Evolutionary conservation across 1,284 basidiomycete species (phyloP).

Genomic region (Boletus austroedulis): DNA sequence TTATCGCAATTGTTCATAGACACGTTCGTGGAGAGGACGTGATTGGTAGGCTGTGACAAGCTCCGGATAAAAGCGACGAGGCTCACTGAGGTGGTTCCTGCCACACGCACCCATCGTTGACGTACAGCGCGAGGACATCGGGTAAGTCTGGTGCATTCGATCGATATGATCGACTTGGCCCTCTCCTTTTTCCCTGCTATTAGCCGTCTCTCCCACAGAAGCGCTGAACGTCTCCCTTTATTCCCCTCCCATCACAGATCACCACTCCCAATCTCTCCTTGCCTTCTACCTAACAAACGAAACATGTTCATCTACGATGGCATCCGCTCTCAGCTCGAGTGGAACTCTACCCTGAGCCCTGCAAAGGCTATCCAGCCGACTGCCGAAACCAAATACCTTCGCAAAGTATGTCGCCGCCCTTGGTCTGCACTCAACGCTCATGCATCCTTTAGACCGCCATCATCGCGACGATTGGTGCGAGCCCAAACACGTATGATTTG

Average conservation of each 20-base stretch:
- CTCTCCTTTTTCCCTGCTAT: slow-evolving; percentile 11
- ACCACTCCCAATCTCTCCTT: slow-evolving; percentile 11
- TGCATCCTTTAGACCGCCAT: slow-evolving; percentile 72
- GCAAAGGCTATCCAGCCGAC: slow-evolving; percentile 63
- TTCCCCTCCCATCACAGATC: slow-evolving; percentile 6
- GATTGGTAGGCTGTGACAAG: slow-evolving; percentile 10
- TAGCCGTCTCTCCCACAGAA: slow-evolving; percentile 17
- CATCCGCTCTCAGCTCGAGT: slow-evolving; percentile 83
- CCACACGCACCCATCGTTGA: neutral
- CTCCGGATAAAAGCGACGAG: slow-evolving; percentile 24
- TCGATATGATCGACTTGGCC: slow-evolving; percentile 19
- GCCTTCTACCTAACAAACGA: slow-evolving; percentile 18
- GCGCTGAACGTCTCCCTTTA: slow-evolving; percentile 12
- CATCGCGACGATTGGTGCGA: slow-evolving; percentile 91
- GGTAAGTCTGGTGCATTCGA: slow-evolving; percentile 19
- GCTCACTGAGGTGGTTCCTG: neutral
- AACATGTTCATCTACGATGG: slow-evolving; percentile 52
- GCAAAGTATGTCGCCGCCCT: slow-evolving; percentile 62
- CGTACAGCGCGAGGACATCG: slow-evolving; percentile 12
- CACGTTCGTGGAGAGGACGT: slow-evolving; percentile 29
- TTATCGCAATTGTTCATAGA: slow-evolving; percentile 17
- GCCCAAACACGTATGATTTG: neutral
- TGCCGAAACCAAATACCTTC: slow-evolving; percentile 78
- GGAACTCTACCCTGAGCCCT: slow-evolving; percentile 82
- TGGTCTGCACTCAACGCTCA: slow-evolving; percentile 3